Evolutionary conservation across 805 yeast genomes (phyloP).

Genomic region (Saccharomyces kudriavzevii): DNA sequence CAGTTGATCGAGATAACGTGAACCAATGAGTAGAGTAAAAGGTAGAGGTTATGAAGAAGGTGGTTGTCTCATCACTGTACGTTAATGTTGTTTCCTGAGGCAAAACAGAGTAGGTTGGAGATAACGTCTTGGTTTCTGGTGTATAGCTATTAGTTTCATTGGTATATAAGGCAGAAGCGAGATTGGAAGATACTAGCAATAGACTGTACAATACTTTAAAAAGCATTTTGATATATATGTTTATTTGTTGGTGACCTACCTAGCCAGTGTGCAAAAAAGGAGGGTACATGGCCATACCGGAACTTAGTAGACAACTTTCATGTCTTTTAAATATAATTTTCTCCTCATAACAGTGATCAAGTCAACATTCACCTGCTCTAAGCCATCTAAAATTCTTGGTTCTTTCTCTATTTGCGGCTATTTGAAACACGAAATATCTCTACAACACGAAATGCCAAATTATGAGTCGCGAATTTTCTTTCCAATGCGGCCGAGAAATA

Average conservation of each 20-base stretch:
- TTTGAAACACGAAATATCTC: not conserved
- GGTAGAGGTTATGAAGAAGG: conserved; percentile 11
- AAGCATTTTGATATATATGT: conserved; percentile 4
- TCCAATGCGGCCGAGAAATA: not conserved
- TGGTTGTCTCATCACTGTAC: conserved; percentile 14
- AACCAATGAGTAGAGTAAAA: conserved; percentile 10
- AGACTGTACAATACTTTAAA: conserved; percentile 7
- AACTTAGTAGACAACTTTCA: not conserved
- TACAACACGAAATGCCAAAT: not conserved
- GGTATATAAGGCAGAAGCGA: conserved; percentile 9
- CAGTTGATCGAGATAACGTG: conserved; percentile 10
- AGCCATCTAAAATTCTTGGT: not conserved
- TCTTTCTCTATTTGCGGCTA: not conserved
- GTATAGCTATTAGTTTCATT: conserved; percentile 9
- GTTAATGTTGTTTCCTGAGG: conserved; percentile 11
- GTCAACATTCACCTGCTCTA: not conserved
- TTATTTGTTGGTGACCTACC: not conserved
- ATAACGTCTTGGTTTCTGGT: conserved; percentile 12
- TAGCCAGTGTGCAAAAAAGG: not conserved
- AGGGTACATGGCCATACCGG: not conserved
- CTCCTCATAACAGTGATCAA: not conserved
- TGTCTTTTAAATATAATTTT: not conserved
- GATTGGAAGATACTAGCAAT: conserved; percentile 5
- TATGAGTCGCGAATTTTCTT: not conserved
- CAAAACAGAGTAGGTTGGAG: conserved; percentile 13